Base-by-base conservation (phyloP, 2,329 filamentous ascomycete species). In the Phoma sp. region DNA sequence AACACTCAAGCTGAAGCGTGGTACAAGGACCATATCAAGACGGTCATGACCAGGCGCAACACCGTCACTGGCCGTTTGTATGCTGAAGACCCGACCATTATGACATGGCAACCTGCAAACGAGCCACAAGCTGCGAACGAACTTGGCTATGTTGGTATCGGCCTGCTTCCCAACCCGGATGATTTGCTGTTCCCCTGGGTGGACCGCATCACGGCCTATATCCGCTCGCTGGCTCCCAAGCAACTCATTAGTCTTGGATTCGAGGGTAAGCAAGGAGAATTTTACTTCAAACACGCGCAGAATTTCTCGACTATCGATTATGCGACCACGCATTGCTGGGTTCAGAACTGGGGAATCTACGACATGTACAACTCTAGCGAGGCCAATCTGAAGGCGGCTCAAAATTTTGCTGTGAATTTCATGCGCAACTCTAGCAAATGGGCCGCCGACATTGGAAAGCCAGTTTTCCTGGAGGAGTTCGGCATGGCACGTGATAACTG, bases 91-190 rank as follows among this genome's bases (percentile, higher is more conserved):
- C 50, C 74, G 0, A 74, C 74, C 1, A 69, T 76, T 43, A 77
- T 76, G 74, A 76, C 74, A 14, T 77, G 74, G 74, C 72, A 77
- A 52, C 61, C 76, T 7, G 74, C 74, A 23, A 77, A 77, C 42
- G 74, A 77, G 50, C 74, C 74, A 3, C 74, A 77, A 39, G 64
- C 67, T 4, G 61, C 65, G 5, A 60, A 67, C 7, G 47, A 61
- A 20, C 51, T 67, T 2, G 64, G 64, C 9, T 70, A 66, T 45
- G 56, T 65, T 7, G 71, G 71, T n/a, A 57, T 75, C n/a, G 63
- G 58, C 40, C 57, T 69, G 4, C 56, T 59, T 5, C 60, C 68
- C 0, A 72, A 69, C 15, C 68, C 66, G 2, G 43, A 69, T 3
- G 74, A 77, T 42, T 50, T 69, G 4, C 62, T 77, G 7, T 67